A percentile compares a stretch with the other conserved stretches of the same genome.
These are phyloP conservation scores for Penicillium vulpinum DNA, from an alignment of 2,329 filamentous ascomycete species.

Conservation along the genomic window DNA sequence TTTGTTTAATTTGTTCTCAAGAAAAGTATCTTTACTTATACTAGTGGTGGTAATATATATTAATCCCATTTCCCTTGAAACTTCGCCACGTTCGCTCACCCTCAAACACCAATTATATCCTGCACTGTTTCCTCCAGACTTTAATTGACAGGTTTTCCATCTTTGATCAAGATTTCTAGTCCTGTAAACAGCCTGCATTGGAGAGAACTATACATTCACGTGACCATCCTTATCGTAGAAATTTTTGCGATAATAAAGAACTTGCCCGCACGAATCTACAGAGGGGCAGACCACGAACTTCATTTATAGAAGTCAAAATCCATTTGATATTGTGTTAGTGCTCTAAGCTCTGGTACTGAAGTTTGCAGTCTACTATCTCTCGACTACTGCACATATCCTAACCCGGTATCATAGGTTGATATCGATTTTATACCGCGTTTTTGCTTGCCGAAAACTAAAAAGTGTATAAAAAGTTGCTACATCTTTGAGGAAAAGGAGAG, in stretches of 20 bases:
- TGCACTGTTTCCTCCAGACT: not conserved
- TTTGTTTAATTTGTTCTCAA: too few relatives aligned
- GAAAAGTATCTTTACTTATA: too few relatives aligned
- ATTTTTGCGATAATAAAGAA: constrained; percentile 6
- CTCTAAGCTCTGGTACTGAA: not conserved
- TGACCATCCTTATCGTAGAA: constrained; percentile 1
- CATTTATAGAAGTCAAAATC: not conserved
- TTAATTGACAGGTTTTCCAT: not conserved
- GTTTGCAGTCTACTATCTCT: not conserved
- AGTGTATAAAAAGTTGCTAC: constrained; percentile 7
- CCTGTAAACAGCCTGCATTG: not conserved
- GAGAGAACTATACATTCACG: not conserved
- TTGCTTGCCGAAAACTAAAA: not conserved
- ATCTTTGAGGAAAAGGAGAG: not conserved
- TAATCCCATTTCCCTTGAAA: too few relatives aligned
- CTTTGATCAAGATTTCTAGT: not conserved
- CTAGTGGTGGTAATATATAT: too few relatives aligned
- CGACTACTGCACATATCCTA: not conserved
- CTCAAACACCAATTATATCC: too few relatives aligned
- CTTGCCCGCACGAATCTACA: constrained; percentile 7
- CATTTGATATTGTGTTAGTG: not conserved
- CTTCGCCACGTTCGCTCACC: too few relatives aligned
- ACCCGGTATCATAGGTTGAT: not conserved
- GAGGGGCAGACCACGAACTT: constrained; percentile 3
- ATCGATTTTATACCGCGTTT: not conserved